Conservation (phyloP, 208 protist genomes). For the Acanthamoeba healyi region DNA sequence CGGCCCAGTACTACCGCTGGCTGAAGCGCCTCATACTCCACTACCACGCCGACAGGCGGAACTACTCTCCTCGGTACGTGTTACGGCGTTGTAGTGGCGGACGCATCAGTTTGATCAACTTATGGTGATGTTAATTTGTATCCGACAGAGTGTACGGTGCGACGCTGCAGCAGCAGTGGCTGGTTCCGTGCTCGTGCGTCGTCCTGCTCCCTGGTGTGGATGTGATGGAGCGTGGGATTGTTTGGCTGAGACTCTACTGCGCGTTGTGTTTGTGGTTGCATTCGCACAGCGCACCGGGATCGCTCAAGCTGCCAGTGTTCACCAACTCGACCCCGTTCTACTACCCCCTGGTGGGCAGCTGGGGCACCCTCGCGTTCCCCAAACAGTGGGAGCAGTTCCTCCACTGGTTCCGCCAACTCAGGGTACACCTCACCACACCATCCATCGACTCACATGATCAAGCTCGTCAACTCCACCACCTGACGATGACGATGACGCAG, state of each 20-base stretch:
- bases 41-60: conserved; percentile 6
- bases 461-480: no score
- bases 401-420: conserved; percentile 23
- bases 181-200: background rate
- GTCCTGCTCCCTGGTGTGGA: background rate
- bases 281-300: background rate
- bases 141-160: conserved; percentile 19
- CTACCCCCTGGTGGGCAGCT: conserved; percentile 63
- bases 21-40: background rate
- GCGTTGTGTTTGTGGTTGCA: background rate
- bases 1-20: conserved; percentile 42
- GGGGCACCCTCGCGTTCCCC: conserved; percentile 49
- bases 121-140: background rate
- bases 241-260: no score
- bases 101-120: background rate
- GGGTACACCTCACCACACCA: background rate
- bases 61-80: conserved; percentile 43
- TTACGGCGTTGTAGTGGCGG: background rate
- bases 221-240: no score
- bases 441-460: background rate
- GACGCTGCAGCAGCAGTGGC: conserved; percentile 51
- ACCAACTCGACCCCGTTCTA: conserved; percentile 52
- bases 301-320: background rate
- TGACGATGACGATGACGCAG: no score
- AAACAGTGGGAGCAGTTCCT: conserved; percentile 41